Percentiles rank a stretch among this genome's conserved stretches.
Evolutionary conservation across 495 filamentous ascomycete species (phyloP).

Genomic region (Niebla homalea): DNA sequence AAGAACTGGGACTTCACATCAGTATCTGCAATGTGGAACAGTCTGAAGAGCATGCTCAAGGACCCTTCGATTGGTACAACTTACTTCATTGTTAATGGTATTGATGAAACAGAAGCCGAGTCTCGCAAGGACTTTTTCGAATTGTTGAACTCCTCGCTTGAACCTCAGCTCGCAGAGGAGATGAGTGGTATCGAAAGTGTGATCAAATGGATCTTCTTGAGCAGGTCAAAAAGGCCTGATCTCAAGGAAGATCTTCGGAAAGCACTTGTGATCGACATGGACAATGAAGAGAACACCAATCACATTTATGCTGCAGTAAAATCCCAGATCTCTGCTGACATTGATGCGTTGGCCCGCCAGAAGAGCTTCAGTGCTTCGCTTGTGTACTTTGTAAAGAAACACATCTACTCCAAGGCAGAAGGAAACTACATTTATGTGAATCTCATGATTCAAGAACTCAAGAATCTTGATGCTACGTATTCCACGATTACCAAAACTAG

Average conservation of each 20-base stretch:
- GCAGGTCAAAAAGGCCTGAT: slow-evolving; percentile 10
- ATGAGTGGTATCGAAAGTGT: neutral
- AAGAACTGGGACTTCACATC: slow-evolving; percentile 8
- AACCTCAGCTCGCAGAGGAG: neutral
- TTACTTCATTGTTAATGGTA: slow-evolving; percentile 9
- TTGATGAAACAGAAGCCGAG: slow-evolving; percentile 9
- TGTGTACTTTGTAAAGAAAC: slow-evolving; percentile 6
- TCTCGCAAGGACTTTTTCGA: slow-evolving; percentile 5
- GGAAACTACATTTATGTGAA: slow-evolving; percentile 11
- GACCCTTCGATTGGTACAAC: slow-evolving; percentile 2
- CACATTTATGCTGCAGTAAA: slow-evolving; percentile 8
- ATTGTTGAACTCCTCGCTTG: slow-evolving; percentile 2
- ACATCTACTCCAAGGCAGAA: slow-evolving; percentile 7
- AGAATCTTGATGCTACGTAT: slow-evolving; percentile 6
- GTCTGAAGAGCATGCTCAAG: slow-evolving; percentile 8
- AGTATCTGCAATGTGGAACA: slow-evolving; percentile 7
- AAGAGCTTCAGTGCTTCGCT: slow-evolving; percentile 4
- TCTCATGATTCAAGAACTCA: slow-evolving; percentile 9
- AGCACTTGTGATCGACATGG: slow-evolving; percentile 9
- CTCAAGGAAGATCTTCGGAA: slow-evolving; percentile 5
- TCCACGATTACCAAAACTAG: slow-evolving; percentile 5
- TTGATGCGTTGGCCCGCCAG: slow-evolving; percentile 3
- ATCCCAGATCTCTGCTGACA: slow-evolving; percentile 6
- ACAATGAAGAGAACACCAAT: slow-evolving; percentile 9
- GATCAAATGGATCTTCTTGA: slow-evolving; percentile 10